A percentile compares a stretch with the other conserved stretches of the same genome.
phyloP scores from a whole-genome alignment of 129 eudicot genomes.

The Flaveria brownii region DNA sequence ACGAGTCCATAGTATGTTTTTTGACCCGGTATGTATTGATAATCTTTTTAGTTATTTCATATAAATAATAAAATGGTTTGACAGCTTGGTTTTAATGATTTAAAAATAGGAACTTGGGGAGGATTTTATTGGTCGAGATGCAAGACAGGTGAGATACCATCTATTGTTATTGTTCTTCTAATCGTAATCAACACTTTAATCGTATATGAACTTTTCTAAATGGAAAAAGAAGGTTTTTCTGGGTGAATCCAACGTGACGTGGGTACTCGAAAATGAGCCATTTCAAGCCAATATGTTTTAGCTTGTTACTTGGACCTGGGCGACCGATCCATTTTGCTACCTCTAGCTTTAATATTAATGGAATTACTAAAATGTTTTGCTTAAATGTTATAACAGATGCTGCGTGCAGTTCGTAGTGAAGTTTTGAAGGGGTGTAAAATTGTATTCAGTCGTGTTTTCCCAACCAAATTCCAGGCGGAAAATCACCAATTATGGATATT shows the following conservation, averaged over 20 bases:
- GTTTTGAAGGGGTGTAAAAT: slow-evolving; percentile 68
- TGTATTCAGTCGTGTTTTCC: slow-evolving; percentile 37
- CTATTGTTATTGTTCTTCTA: not conserved
- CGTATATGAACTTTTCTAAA: not conserved
- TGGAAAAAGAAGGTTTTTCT: not conserved
- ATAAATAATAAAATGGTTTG: not conserved
- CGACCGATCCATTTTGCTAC: not conserved
- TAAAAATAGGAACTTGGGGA: slow-evolving; percentile 40
- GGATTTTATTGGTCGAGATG: slow-evolving; percentile 54
- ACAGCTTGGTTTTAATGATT: slow-evolving; percentile 14
- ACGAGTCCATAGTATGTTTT: slow-evolving; percentile 63
- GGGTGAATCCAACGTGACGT: not conserved
- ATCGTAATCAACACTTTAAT: not conserved
- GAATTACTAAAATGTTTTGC: slow-evolving; percentile 7
- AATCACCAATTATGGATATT: slow-evolving; percentile 37
- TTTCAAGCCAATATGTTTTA: not conserved
- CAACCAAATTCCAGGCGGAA: slow-evolving; percentile 25
- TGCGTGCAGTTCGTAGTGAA: slow-evolving; percentile 55
- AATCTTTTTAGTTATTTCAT: slow-evolving; percentile 5
- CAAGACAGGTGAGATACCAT: slow-evolving; percentile 55
- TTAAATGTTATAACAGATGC: slow-evolving; percentile 45
- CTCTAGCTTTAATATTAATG: not conserved
- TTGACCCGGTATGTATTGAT: slow-evolving; percentile 49
- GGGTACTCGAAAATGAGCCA: not conserved
- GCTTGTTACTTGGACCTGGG: not conserved